phyloP scores from a whole-genome alignment of 2,329 filamentous ascomycete genomes.

The Aspergillus hiratsukae region DNA sequence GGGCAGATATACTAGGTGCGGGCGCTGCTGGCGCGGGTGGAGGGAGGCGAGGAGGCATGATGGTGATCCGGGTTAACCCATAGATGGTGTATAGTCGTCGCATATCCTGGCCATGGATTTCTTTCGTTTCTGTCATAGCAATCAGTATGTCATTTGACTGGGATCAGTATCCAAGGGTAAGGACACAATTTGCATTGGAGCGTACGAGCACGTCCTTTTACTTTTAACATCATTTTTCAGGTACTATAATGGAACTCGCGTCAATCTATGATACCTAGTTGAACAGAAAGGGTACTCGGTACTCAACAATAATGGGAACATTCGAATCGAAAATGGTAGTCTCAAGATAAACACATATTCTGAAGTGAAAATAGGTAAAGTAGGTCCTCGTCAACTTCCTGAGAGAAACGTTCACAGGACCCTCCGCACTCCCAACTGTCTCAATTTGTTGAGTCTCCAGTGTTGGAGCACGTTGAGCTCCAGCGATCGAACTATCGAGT shows the following conservation, averaged over 20 bases:
- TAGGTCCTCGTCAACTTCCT: not conserved
- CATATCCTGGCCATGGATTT: not conserved
- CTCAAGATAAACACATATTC: not conserved
- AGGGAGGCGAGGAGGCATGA: conserved; percentile 26
- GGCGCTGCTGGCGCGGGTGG: conserved; percentile 26
- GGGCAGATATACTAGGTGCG: conserved; percentile 29
- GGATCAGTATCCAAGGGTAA: not conserved
- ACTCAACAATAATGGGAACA: not conserved
- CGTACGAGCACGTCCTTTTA: not conserved
- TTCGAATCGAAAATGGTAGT: not conserved
- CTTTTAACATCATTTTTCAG: not conserved
- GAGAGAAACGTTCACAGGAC: not conserved
- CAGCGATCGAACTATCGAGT: not conserved
- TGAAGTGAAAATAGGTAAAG: not conserved
- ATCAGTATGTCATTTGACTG: not conserved
- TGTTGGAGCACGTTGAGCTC: too few relatives aligned
- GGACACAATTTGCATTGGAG: not conserved
- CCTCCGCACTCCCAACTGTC: not conserved
- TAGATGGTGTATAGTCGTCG: conserved; percentile 7
- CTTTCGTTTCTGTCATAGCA: not conserved
- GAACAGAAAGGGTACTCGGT: not conserved
- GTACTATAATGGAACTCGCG: not conserved
- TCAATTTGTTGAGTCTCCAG: too few relatives aligned
- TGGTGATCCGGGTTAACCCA: conserved; percentile 30
- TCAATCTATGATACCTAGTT: not conserved